Conservation (phyloP, 495 filamentous ascomycete genomes). For the Neurospora hispaniola region DNA sequence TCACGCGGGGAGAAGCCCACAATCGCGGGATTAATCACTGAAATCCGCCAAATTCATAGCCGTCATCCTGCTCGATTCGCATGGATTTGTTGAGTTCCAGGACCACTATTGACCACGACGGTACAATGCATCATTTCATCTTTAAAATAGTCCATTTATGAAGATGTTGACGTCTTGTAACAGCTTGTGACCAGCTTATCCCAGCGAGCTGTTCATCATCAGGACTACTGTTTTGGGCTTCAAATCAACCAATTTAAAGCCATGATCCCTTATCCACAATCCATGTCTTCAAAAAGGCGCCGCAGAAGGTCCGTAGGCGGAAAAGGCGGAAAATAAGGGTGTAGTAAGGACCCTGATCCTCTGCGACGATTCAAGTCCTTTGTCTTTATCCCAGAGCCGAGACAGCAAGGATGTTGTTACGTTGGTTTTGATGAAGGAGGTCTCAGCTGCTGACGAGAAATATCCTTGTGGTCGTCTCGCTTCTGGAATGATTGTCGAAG, state of each 20-base stretch:
- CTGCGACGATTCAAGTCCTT: neutral
- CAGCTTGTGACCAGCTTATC: neutral
- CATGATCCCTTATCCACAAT: neutral
- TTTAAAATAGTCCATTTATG: neutral
- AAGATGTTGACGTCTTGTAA: neutral
- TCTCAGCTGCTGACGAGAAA: neutral
- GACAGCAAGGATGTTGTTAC: neutral
- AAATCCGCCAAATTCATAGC: too few species aligned
- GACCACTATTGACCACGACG: neutral
- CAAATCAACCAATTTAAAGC: neutral
- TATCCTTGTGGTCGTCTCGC: neutral
- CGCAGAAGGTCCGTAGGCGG: neutral
- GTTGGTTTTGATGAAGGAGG: neutral
- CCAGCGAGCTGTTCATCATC: neutral
- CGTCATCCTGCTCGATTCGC: neutral
- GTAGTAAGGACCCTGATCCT: neutral
- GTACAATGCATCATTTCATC: neutral
- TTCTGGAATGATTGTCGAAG: neutral
- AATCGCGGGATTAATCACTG: neutral
- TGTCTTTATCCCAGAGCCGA: neutral
- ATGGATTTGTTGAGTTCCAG: neutral
- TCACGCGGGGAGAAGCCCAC: neutral
- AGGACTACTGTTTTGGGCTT: neutral
- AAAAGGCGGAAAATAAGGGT: neutral
- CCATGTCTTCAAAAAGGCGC: neutral